Base-by-base conservation (phyloP, 2,329 filamentous ascomycete species). In the Bipolaris zeicola region DNA sequence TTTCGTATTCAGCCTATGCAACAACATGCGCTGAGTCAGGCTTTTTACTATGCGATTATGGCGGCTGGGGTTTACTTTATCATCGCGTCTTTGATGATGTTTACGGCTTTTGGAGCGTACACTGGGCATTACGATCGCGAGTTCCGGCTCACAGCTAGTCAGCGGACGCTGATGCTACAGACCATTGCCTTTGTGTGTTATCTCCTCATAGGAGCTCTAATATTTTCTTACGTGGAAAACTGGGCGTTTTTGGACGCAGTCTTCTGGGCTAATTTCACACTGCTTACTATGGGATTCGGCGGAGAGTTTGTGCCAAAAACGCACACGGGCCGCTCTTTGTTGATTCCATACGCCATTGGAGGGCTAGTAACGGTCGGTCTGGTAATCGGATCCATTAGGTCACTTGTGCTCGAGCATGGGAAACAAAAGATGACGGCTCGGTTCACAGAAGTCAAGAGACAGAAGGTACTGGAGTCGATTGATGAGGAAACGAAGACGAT, bases 41-140 rank as follows among this genome's bases (percentile, higher is more conserved):
- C 83, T 6, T 87, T 82, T 67, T 87, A 87, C 67, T 87, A 86
- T 61, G 85, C 78, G 1, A 81, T 85, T 50, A 83, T 85, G 52
- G 85, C 85, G 4, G 82, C 84, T 2, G 78, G 68, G 0, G 67
- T 86, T 3, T 87, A 87, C 64, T 82, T 84, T 55, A 76, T 85
- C 50, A 81, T 87, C 37, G 78, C 82, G 1, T 77, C 77, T 2
- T 69, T 87, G 7, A 81, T 87, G 79, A 75, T 81, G 28, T 63
- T 85, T 7, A 87, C 85, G 0, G 82, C 84, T 0, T 80, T 79
- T 52, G 85, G 85, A 5, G 84, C 85, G 3, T 79, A 77, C 55
- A 78, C 72, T 52, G 80, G 80, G 0, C 80, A 85, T 54, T 87
- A 85, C 59, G 76, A 77, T n/a, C 82, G 80, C 54, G 80, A 84